These are phyloP conservation scores for Arachis hypogaea DNA, from an alignment of 306 rosid genomes.

Conservation along the genomic window DNA sequence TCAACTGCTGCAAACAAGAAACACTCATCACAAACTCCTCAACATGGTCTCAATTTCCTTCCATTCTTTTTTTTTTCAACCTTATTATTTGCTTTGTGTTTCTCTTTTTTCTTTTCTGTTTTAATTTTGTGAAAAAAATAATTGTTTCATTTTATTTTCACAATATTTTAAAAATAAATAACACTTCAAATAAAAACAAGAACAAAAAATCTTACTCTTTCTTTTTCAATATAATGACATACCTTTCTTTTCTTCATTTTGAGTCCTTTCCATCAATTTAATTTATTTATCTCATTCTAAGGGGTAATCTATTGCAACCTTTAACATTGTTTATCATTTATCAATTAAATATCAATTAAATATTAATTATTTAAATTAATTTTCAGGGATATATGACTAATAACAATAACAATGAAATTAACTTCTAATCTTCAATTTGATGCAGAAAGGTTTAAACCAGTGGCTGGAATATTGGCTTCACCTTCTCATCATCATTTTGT, in stretches of 20 bases:
- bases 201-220: too few species aligned
- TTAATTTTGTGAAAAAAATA: neutral
- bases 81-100: neutral
- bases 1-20: constrained; percentile 89
- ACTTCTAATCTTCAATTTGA: constrained; percentile 5
- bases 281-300: neutral
- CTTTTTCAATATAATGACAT: too few species aligned
- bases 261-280: neutral
- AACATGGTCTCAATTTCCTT: constrained; percentile 59
- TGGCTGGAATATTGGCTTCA: constrained; percentile 61
- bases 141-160: too few species aligned
- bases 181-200: too few species aligned
- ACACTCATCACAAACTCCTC: constrained; percentile 66
- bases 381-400: neutral
- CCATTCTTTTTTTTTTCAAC: neutral
- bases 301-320: neutral
- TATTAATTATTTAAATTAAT: neutral
- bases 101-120: neutral
- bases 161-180: too few species aligned
- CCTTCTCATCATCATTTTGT: constrained; percentile 59
- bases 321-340: neutral
- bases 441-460: constrained; percentile 56
- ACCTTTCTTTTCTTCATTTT: neutral
- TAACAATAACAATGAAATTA: neutral
- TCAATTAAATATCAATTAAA: neutral